These are phyloP conservation scores for Cytospora piceicola DNA, from an alignment of 2,329 filamentous ascomycete genomes.

Conservation along the genomic window DNA sequence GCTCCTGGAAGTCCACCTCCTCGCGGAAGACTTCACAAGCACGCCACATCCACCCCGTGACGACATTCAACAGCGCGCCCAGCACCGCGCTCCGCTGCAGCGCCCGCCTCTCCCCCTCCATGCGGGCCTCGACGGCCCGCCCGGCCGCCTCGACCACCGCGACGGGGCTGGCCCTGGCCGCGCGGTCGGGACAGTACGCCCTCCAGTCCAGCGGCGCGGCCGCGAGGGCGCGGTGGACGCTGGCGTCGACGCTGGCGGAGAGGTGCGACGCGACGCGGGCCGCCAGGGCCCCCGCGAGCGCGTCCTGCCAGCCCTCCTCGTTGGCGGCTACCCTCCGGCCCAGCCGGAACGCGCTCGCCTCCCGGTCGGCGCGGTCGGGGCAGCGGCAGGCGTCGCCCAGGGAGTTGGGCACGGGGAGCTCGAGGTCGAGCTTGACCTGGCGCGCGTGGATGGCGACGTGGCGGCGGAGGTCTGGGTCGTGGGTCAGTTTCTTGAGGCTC, in stretches of 20 bases:
- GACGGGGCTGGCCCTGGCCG: not conserved
- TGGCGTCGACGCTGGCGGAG: not conserved
- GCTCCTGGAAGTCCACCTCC: slow-evolving; percentile 2
- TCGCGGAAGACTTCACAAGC: not conserved
- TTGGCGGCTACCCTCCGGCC: not conserved
- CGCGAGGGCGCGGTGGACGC: not conserved
- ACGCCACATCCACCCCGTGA: not conserved
- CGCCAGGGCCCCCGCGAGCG: not conserved
- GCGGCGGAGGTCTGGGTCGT: not conserved
- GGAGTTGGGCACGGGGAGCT: not conserved
- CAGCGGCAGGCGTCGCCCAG: not conserved
- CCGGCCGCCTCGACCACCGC: slow-evolving; percentile 5
- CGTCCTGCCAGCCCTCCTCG: not conserved
- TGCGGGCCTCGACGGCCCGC: not conserved
- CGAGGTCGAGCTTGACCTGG: not conserved
- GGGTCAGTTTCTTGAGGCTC: not conserved
- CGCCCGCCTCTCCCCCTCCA: not conserved
- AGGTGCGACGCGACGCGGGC: not conserved
- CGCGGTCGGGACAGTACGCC: not conserved
- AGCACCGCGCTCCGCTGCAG: not conserved
- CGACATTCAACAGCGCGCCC: not conserved
- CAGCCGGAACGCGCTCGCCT: not conserved
- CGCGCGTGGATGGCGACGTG: slow-evolving; percentile 8
- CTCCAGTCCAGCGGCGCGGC: not conserved
- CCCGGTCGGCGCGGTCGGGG: not conserved